Evolutionary conservation across 106 monocot species (phyloP).

Genomic region (Alisma plantagoaquatica): DNA sequence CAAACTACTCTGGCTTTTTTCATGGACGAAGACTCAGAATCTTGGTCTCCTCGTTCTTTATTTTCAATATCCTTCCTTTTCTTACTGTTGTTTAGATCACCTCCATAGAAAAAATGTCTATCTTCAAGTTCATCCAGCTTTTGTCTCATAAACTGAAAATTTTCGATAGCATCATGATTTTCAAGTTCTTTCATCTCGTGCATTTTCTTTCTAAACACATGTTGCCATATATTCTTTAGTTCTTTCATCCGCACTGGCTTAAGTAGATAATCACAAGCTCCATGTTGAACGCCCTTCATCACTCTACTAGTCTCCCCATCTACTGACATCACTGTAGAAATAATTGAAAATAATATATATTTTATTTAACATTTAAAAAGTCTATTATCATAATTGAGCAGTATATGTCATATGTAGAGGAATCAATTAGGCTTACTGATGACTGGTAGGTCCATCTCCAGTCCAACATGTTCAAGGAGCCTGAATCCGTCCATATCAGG

Average conservation of each 20-base stretch:
- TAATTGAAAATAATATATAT: background rate
- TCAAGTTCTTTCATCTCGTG: constrained; percentile 78
- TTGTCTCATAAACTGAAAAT: constrained; percentile 39
- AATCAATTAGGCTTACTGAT: constrained; percentile 55
- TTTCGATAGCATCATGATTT: constrained; percentile 47
- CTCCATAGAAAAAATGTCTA: constrained; percentile 25
- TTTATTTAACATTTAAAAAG: background rate
- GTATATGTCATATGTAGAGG: background rate
- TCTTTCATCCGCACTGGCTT: constrained; percentile 97
- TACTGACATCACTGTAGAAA: constrained; percentile 89
- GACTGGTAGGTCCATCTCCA: constrained; percentile 93
- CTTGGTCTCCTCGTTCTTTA: constrained; percentile 55
- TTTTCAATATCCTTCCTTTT: constrained; percentile 60
- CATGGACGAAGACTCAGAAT: constrained; percentile 37
- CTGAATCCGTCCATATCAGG: constrained; percentile 95
- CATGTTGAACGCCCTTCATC: constrained; percentile 98
- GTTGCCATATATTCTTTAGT: constrained; percentile 91
- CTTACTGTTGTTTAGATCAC: constrained; percentile 25
- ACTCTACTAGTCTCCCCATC: constrained; percentile 98
- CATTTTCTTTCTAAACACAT: constrained; percentile 92
- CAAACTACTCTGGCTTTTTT: constrained; percentile 96
- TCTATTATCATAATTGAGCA: background rate
- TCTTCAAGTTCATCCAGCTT: constrained; percentile 53
- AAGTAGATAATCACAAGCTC: constrained; percentile 94
- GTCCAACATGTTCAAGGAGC: constrained; percentile 83